Conservation (phyloP, 2,329 filamentous ascomycete genomes). For the Cladosporium phlei region DNA sequence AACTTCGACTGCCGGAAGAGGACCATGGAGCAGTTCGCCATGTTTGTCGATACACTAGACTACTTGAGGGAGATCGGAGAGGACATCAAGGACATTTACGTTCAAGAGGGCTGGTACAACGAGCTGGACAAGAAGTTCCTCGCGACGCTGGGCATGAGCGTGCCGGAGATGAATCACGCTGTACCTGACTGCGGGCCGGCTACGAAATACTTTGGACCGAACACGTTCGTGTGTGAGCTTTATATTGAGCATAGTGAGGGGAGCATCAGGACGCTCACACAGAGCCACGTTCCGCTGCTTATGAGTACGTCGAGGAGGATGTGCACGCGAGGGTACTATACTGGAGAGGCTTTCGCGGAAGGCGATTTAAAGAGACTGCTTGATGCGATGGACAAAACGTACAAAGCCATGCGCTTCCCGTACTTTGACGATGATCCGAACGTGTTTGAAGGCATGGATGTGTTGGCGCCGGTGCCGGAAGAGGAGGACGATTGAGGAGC, state of each 20-base stretch:
- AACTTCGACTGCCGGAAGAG: constrained; percentile 26
- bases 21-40: constrained; percentile 30
- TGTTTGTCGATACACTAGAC: constrained; percentile 27
- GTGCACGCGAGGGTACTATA: background rate
- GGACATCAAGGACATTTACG: constrained; percentile 17
- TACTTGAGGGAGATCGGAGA: constrained; percentile 12
- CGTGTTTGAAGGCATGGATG: constrained; percentile 26
- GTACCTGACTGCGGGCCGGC: constrained; percentile 17
- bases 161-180: constrained; percentile 13
- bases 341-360: constrained; percentile 13
- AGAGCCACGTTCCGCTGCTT: constrained; percentile 18
- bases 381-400: background rate
- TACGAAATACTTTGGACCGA: constrained; percentile 11
- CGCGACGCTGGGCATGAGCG: constrained; percentile 17
- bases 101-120: constrained; percentile 29
- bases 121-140: constrained; percentile 27
- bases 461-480: constrained; percentile 19
- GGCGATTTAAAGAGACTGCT: constrained; percentile 13
- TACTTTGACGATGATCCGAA: constrained; percentile 27
- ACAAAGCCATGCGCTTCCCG: constrained; percentile 19
- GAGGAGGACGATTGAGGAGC: constrained; percentile 20
- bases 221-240: constrained; percentile 24
- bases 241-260: constrained; percentile 24
- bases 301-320: constrained; percentile 22
- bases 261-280: constrained; percentile 17